Evolutionary conservation across 495 filamentous ascomycete species (phyloP).

Genomic region (Aspergillus homomorphus): DNA sequence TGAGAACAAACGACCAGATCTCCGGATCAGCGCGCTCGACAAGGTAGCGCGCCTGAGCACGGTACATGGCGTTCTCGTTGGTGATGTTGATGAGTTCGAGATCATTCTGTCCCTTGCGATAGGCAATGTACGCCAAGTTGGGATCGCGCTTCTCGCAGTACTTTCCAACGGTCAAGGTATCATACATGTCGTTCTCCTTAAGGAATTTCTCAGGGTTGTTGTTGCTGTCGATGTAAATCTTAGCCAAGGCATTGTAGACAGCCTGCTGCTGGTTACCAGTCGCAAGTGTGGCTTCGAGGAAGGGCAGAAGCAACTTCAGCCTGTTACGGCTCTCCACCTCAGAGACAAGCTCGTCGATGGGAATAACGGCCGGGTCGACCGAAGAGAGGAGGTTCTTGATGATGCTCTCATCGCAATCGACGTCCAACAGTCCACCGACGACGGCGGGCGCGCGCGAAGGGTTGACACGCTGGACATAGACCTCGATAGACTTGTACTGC

Average conservation of each 20-base stretch:
- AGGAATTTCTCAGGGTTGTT: constrained; percentile 98
- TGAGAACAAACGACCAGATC: constrained; percentile 93
- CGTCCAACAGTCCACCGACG: constrained; percentile 91
- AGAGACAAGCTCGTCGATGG: constrained; percentile 91
- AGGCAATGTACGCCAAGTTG: constrained; percentile 93
- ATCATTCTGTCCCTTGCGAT: constrained; percentile 95
- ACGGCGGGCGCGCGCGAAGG: constrained; percentile 90
- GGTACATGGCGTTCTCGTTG: constrained; percentile 99
- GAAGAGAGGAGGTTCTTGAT: constrained; percentile 92
- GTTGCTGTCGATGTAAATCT: constrained; percentile 99
- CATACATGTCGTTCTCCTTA: constrained; percentile 97
- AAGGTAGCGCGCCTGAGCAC: constrained; percentile 91
- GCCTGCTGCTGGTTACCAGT: constrained; percentile 95
- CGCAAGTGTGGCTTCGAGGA: constrained; percentile 89
- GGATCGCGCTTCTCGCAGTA: constrained; percentile 99
- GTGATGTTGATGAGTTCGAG: constrained; percentile 96
- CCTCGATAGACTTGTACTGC: constrained; percentile 98
- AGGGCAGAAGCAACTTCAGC: constrained; percentile 91
- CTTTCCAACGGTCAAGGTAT: constrained; percentile 88
- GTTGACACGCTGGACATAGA: constrained; percentile 99
- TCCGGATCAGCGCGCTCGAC: constrained; percentile 85
- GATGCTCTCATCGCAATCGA: constrained; percentile 93
- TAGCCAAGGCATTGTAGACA: constrained; percentile 96
- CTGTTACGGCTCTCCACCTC: constrained; percentile 96
- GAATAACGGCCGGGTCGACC: constrained; percentile 79